Evolutionary conservation across 805 yeast genomes (phyloP), one percentile per base, ranked within the genome.

Genomic region (Cyberlindnera euphorbiae): DNA sequence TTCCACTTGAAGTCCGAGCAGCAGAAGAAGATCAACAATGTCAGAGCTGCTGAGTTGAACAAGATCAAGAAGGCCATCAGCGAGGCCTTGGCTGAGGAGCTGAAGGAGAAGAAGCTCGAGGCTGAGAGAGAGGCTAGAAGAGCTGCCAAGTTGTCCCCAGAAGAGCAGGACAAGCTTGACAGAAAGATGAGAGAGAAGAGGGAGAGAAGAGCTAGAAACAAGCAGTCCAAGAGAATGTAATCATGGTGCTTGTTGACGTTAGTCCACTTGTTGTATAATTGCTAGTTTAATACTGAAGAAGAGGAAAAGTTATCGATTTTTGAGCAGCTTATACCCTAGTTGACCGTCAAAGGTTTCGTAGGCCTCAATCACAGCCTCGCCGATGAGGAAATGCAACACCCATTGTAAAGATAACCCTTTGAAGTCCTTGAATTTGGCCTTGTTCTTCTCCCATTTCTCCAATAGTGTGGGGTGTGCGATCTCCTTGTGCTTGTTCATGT

Each of bases 161-260:
- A 80, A 52, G 93, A 82, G 56, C 93, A 83, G 64, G 78, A 78
- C 47, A 85, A 82, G 64, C 60, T 73, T 28, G 90, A 83, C 46
- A 79, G 77, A 66, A 85, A 82, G 66, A 86, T 82, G 60, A 68
- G 69, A 47, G 95, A 85, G 49, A 86, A 81, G 68, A 86, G 79
- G 61, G 85, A 80, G 57, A 79, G 87, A 66, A 84, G 85, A 78
- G 75, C 62, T 80, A 81, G 62, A 77, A 70, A 53, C 47, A 52
- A 41, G 34, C 50, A 47, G 45, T 30, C 30, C n/a, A 42, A 47
- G 41, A 50, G 51, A 48, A 44, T 37, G 43, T 47, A 29, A 42
- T 14, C n/a, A n/a, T n/a, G n/a, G n/a, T 11, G 24, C 11, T 15
- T 22, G 8, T 28, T 23, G 13, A 28, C 17, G 17, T 18, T 19